These are phyloP conservation scores for Houttuynia cordata DNA, from an alignment of 164 flowering plant genomes.

Conservation along the genomic window DNA sequence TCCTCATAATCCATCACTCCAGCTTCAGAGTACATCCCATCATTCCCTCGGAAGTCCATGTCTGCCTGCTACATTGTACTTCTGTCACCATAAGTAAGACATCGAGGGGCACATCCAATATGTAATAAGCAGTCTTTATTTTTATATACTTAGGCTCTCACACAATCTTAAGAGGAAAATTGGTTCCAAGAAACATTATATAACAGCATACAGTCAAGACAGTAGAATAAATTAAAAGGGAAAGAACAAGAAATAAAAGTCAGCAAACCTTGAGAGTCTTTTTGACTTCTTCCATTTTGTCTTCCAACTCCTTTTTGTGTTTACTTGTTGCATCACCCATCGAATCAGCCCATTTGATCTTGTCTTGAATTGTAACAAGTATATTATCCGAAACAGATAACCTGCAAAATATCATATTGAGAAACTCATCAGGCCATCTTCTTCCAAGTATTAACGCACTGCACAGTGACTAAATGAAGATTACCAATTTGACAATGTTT, in stretches of 20 bases:
- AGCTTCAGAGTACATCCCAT: slow-evolving; percentile 70
- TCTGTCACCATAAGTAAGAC: slow-evolving; percentile 99
- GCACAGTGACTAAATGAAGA: background rate
- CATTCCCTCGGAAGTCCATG: slow-evolving; percentile 70
- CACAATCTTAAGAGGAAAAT: background rate
- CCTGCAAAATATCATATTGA: slow-evolving; percentile 24
- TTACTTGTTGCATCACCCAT: slow-evolving; percentile 75
- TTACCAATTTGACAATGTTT: slow-evolving; percentile 72
- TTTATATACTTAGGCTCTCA: background rate
- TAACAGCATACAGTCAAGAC: background rate
- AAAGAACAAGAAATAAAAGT: slow-evolving; percentile 6
- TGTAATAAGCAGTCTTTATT: slow-evolving; percentile 10
- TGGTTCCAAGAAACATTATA: background rate
- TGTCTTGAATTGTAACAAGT: slow-evolving; percentile 78
- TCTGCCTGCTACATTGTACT: slow-evolving; percentile 92
- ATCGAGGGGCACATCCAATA: slow-evolving; percentile 64
- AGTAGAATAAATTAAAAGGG: background rate
- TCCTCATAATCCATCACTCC: slow-evolving; percentile 94
- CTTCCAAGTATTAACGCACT: background rate
- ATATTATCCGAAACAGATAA: slow-evolving; percentile 73
- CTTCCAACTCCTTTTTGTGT: slow-evolving; percentile 70
- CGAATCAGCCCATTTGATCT: slow-evolving; percentile 91
- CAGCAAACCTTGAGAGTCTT: slow-evolving; percentile 80
- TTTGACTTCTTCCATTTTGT: slow-evolving; percentile 65
- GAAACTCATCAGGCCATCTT: background rate